phyloP scores from a whole-genome alignment of 192 early-diverging fungal genomes.

The Gryganskiella cystojenkinii region DNA sequence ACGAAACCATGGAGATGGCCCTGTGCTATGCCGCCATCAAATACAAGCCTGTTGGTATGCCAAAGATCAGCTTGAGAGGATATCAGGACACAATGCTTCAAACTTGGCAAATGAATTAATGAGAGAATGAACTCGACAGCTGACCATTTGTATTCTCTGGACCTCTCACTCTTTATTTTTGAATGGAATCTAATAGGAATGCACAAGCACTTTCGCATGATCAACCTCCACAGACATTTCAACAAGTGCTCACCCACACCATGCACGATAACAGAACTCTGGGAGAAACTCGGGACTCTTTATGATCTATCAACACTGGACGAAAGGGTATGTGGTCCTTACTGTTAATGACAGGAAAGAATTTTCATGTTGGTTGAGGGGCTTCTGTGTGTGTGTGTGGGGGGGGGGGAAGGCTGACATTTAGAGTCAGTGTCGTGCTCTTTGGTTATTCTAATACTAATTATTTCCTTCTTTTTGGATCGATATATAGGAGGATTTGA shows the following conservation, averaged over 20 bases:
- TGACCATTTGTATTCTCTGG: not conserved
- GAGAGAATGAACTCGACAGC: not conserved
- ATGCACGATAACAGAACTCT: slow-evolving; percentile 58
- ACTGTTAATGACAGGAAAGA: not conserved
- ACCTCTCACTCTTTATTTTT: not conserved
- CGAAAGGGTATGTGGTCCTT: slow-evolving; percentile 49
- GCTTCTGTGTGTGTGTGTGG: too few relatives aligned
- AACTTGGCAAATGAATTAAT: not conserved
- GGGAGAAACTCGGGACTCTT: slow-evolving; percentile 55
- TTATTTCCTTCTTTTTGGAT: too few relatives aligned
- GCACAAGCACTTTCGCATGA: slow-evolving; percentile 67
- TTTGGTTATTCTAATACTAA: too few relatives aligned
- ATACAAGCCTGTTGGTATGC: slow-evolving; percentile 65
- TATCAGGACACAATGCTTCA: not conserved
- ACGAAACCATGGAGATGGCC: slow-evolving; percentile 61
- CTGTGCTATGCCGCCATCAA: slow-evolving; percentile 58
- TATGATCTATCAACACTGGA: slow-evolving; percentile 60
- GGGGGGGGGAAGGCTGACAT: too few relatives aligned
- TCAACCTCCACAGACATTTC: slow-evolving; percentile 61
- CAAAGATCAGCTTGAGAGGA: not conserved
- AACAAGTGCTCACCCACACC: slow-evolving; percentile 52
- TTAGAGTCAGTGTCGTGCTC: too few relatives aligned
- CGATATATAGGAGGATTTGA: slow-evolving; percentile 54
- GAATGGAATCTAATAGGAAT: slow-evolving; percentile 53
- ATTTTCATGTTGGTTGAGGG: not conserved